phyloP scores from a whole-genome alignment of 257 asterid species.

The Euphrasia confusa region DNA sequence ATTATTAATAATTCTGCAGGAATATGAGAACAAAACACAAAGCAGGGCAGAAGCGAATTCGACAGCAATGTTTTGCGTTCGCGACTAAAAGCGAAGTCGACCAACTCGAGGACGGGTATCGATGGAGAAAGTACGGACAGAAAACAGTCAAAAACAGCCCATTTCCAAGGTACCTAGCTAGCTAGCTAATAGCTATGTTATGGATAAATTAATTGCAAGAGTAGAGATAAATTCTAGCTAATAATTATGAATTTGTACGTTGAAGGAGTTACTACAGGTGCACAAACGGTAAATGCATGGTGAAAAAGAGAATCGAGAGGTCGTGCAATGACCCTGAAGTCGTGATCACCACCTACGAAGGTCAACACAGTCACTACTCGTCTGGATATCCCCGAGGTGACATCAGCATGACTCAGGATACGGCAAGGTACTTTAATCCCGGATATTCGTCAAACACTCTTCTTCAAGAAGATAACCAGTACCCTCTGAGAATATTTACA shows the following conservation, averaged over 20 bases:
- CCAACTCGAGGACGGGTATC: constrained; percentile 85
- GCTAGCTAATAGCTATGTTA: no score
- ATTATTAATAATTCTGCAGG: neutral
- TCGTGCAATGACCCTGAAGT: constrained; percentile 66
- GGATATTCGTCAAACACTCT: constrained; percentile 31
- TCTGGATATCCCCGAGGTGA: constrained; percentile 53
- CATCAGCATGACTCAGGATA: constrained; percentile 23
- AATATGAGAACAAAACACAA: neutral
- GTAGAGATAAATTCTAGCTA: neutral
- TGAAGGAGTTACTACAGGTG: constrained; percentile 90
- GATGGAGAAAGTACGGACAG: constrained; percentile 94
- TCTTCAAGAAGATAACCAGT: constrained; percentile 10
- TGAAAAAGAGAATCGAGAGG: constrained; percentile 79
- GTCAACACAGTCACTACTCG: constrained; percentile 77
- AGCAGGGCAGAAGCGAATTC: constrained; percentile 43
- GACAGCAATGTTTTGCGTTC: constrained; percentile 73
- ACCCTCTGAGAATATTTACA: constrained; percentile 19
- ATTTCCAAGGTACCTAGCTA: constrained; percentile 46
- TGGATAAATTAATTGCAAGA: no score
- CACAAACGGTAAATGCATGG: constrained; percentile 79
- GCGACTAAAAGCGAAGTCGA: constrained; percentile 86
- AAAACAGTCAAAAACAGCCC: constrained; percentile 85
- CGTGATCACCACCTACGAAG: constrained; percentile 86
- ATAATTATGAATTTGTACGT: neutral
- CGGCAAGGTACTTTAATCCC: constrained; percentile 26